Conservation (phyloP, 805 yeast genomes). For the Danielia reshetovae region DNA sequence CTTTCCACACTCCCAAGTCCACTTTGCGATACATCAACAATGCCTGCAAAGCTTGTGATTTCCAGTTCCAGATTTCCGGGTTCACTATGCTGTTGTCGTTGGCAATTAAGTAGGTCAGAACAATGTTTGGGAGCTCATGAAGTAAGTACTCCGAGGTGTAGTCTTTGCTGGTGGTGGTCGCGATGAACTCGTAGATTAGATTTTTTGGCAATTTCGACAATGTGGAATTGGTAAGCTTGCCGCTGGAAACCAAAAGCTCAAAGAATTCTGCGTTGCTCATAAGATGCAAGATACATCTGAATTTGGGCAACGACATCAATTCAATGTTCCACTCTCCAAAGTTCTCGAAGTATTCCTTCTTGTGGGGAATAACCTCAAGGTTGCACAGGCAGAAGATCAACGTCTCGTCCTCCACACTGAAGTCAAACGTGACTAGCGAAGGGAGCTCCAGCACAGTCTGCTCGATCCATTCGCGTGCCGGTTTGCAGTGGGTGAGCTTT, state of each 20-base stretch:
- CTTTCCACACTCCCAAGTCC: conserved; percentile 9
- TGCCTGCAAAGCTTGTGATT: conserved; percentile 1
- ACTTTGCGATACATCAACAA: conserved; percentile 3
- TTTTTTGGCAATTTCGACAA: conserved; percentile 2
- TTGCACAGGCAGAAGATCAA: background rate
- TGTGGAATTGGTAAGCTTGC: conserved; percentile 1
- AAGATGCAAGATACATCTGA: conserved; percentile 3
- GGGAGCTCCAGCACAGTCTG: background rate
- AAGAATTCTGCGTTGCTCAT: conserved; percentile 6
- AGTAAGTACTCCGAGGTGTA: conserved; percentile 6
- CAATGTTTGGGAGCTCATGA: conserved; percentile 1
- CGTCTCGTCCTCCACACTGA: background rate
- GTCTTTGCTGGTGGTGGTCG: conserved; percentile 1
- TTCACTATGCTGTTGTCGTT: conserved; percentile 1
- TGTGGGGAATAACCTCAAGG: conserved; percentile 4
- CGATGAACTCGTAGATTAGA: conserved; percentile 1
- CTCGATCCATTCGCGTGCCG: background rate
- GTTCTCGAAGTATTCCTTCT: conserved; percentile 2
- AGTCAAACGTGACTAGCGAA: background rate
- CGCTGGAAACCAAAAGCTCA: background rate
- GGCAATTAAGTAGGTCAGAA: conserved; percentile 2
- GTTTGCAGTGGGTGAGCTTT: background rate
- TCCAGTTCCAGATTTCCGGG: conserved; percentile 3
- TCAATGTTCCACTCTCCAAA: conserved; percentile 2
- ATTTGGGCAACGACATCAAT: background rate